Evolutionary conservation across 176 grass and related monocot genomes (phyloP).

Genomic region (Juncus effusus): DNA sequence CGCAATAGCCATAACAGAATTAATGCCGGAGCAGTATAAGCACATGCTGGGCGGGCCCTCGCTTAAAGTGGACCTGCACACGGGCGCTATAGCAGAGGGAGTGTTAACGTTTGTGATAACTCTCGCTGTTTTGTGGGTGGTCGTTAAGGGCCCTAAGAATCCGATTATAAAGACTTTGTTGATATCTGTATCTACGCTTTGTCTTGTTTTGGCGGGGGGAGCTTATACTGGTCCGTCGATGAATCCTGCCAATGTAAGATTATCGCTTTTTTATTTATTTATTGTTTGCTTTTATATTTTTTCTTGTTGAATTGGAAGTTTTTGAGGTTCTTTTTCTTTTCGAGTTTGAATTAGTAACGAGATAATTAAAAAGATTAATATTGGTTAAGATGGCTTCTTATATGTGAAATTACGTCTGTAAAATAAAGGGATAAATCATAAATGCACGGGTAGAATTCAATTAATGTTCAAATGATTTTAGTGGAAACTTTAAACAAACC

Average conservation of each 20-base stretch:
- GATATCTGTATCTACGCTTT: constrained; percentile 47
- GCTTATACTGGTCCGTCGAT: constrained; percentile 71
- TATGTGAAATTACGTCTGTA: no score
- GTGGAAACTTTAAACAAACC: no score
- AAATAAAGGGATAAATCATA: no score
- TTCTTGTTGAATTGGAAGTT: not conserved
- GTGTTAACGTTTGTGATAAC: constrained; percentile 68
- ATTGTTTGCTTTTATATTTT: constrained; percentile 4
- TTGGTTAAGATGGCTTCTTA: no score
- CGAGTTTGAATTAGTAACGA: no score
- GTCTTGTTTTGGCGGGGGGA: constrained; percentile 41
- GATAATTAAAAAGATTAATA: no score
- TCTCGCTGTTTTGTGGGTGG: constrained; percentile 44
- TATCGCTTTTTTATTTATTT: not conserved
- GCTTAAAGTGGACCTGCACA: constrained; percentile 61
- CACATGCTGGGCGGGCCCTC: constrained; percentile 50
- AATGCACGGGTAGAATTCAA: no score
- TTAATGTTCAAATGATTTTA: no score
- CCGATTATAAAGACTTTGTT: constrained; percentile 45
- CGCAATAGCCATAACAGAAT: constrained; percentile 46
- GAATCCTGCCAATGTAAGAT: constrained; percentile 71
- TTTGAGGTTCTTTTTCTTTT: not conserved
- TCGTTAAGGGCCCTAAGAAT: constrained; percentile 52
- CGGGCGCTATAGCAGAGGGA: constrained; percentile 48
- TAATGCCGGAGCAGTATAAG: constrained; percentile 57